A percentile compares a stretch with the other conserved stretches of the same genome.
Conservation (phyloP, 805 yeast genomes). For the Ogataea neopini region DNA sequence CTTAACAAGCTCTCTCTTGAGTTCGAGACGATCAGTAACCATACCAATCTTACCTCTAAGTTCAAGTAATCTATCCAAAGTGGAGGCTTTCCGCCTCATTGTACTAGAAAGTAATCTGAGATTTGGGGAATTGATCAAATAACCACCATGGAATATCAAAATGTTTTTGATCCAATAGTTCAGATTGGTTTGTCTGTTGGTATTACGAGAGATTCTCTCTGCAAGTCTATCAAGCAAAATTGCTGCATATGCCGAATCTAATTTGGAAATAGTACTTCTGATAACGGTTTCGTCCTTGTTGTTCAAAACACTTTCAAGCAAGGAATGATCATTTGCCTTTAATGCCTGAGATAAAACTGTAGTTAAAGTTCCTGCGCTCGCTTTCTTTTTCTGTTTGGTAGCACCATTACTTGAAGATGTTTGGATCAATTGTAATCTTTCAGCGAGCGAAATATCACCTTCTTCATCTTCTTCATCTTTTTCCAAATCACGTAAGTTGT, state of each 20-base stretch:
- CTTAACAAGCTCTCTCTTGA: conserved; percentile 41
- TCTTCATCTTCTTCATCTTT: conserved; percentile 39
- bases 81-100: conserved; percentile 47
- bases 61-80: conserved; percentile 51
- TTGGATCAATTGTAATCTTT: conserved; percentile 44
- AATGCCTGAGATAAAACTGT: conserved; percentile 87
- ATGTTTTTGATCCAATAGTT: conserved; percentile 60
- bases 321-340: conserved; percentile 79
- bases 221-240: conserved; percentile 52
- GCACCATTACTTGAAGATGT: conserved; percentile 15
- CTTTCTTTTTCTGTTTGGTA: conserved; percentile 45
- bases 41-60: conserved; percentile 51
- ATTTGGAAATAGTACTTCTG: conserved; percentile 48
- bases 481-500: conserved; percentile 56
- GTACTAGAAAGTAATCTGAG: conserved; percentile 48
- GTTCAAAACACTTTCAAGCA: conserved; percentile 78
- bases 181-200: conserved; percentile 49
- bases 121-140: conserved; percentile 47
- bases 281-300: conserved; percentile 53
- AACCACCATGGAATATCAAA: conserved; percentile 54
- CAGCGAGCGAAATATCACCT: conserved; percentile 48
- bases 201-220: conserved; percentile 53
- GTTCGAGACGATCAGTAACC: conserved; percentile 45
- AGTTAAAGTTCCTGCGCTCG: conserved; percentile 75
- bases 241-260: conserved; percentile 51